Evolutionary conservation across 148 eudicot genomes (phyloP).

Genomic region (Silene uniflora): DNA sequence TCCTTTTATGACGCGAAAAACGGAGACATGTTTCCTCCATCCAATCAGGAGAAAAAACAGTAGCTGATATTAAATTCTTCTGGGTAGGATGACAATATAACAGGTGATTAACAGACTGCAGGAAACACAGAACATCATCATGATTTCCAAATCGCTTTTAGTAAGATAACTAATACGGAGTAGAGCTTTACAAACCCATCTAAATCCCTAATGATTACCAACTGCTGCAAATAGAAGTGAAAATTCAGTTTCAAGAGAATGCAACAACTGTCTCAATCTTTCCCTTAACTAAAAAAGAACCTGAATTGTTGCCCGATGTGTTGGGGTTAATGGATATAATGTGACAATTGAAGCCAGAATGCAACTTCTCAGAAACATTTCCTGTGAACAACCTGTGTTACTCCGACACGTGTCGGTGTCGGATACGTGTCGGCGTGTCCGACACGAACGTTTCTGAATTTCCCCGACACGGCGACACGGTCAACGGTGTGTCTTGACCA

Average conservation of each 20-base stretch:
- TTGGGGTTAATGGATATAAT: conserved; percentile 21
- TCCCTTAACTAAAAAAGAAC: background rate
- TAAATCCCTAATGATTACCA: background rate
- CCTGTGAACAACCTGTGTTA: too few species aligned
- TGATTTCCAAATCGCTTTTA: background rate
- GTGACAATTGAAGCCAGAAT: conserved; percentile 3
- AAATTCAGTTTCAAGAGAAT: background rate
- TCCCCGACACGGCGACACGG: too few species aligned
- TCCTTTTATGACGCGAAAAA: too few species aligned
- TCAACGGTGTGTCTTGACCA: too few species aligned
- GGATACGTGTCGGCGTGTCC: too few species aligned
- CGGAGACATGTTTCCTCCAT: too few species aligned
- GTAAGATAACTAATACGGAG: background rate
- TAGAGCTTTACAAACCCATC: background rate
- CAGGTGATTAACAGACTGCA: background rate
- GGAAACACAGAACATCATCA: background rate
- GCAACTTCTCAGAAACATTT: conserved; percentile 56
- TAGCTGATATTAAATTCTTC: background rate
- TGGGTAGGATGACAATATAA: background rate
- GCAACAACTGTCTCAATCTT: background rate
- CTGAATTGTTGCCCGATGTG: conserved; percentile 9
- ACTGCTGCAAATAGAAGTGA: background rate
- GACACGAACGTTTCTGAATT: too few species aligned
- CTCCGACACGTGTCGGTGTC: too few species aligned
- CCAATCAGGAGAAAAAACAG: too few species aligned